These are phyloP conservation scores for Pseudocercospora vitis DNA, from an alignment of 2,329 filamentous ascomycete species.

Conservation along the genomic window DNA sequence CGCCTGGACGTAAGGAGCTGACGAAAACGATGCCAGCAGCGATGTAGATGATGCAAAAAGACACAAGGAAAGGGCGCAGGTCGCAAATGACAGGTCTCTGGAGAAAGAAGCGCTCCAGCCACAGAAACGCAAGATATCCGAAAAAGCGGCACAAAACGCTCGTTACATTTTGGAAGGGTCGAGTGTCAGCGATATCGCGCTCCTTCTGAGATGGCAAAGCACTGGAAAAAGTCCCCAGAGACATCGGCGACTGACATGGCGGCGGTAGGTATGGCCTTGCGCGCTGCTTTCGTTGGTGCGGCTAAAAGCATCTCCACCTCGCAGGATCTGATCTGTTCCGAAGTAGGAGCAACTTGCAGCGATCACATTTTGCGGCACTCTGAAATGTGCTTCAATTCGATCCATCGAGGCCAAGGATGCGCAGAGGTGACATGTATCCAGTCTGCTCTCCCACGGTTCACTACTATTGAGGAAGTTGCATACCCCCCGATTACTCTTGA, in stretches of 20 bases:
- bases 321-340: neutral
- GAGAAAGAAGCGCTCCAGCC: neutral
- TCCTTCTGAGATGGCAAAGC: neutral
- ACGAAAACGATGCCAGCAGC: no score
- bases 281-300: neutral
- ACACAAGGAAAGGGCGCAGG: no score
- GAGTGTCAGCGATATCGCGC: neutral
- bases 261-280: neutral
- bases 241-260: neutral
- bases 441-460: neutral
- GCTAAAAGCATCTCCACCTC: neutral
- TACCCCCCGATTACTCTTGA: no score
- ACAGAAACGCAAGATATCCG: neutral
- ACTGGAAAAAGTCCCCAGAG: neutral
- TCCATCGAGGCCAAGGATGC: neutral
- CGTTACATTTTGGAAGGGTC: neutral
- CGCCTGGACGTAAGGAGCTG: no score
- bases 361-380: neutral
- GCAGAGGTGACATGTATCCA: neutral
- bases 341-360: neutral
- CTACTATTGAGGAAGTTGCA: neutral
- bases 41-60: no score
- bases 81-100: no score
- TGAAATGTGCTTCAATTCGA: conserved; percentile 4
- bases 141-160: neutral